phyloP scores from a whole-genome alignment of 208 protist species.

The Leishmania martiniquensis region DNA sequence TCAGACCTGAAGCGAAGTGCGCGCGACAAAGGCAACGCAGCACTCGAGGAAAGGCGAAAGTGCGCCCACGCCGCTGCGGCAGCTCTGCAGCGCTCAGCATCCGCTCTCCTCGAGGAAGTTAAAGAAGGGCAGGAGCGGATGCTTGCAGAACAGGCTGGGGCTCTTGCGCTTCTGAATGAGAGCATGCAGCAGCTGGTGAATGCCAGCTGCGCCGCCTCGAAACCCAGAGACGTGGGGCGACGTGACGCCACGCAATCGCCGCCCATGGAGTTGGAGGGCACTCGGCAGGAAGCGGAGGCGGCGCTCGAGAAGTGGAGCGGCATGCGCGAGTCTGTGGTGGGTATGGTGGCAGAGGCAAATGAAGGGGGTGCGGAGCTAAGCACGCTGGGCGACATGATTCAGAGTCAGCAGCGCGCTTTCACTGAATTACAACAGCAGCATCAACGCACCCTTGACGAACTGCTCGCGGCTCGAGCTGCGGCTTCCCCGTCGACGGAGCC shows the following conservation, averaged over 20 bases:
- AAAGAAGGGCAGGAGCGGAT: constrained; percentile 29
- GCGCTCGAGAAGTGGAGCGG: neutral
- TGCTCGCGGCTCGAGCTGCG: neutral
- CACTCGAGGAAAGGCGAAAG: constrained; percentile 1
- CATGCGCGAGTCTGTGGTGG: neutral
- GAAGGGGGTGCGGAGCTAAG: neutral
- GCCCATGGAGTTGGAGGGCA: constrained; percentile 12
- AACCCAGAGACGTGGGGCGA: constrained; percentile 13
- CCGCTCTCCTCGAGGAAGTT: constrained; percentile 18
- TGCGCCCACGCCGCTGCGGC: constrained; percentile 7
- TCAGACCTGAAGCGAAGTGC: constrained; percentile 5
- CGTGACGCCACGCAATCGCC: constrained; percentile 22
- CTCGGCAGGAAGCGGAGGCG: constrained; percentile 34
- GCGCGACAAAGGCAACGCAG: constrained; percentile 8
- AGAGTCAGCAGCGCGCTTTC: constrained; percentile 15
- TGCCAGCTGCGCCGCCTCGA: neutral
- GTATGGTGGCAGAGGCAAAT: too few relatives aligned
- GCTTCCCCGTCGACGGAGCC: neutral
- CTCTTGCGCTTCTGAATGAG: constrained; percentile 13
- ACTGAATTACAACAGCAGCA: neutral
- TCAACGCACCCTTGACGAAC: neutral
- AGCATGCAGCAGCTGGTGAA: neutral
- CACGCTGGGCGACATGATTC: neutral
- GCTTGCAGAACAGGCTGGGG: constrained; percentile 15
- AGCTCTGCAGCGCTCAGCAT: constrained; percentile 17